Percentiles rank a stretch among this genome's conserved stretches.
Conservation (phyloP, 345 rosid genomes). For the Raphanus sativus region DNA sequence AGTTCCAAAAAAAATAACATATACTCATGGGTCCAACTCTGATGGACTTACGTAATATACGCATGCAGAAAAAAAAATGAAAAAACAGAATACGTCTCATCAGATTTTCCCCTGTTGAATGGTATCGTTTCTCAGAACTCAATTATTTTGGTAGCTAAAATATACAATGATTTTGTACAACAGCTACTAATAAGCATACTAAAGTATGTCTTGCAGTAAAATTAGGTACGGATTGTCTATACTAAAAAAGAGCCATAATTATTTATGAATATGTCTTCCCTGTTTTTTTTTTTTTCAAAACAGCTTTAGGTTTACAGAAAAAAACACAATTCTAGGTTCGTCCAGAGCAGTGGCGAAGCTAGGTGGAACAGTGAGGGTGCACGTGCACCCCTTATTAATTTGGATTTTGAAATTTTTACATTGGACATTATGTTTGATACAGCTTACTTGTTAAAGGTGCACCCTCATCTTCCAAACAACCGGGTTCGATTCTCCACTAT, state of each 20-base stretch:
- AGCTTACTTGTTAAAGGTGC: no score
- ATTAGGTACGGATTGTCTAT: not conserved
- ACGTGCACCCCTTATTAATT: no score
- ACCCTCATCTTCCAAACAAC: no score
- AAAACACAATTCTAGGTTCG: not conserved
- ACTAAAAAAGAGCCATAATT: not conserved
- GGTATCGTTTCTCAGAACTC: not conserved
- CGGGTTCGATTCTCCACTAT: no score
- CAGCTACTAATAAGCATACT: not conserved
- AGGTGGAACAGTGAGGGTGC: no score
- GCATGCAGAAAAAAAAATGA: slow-evolving; percentile 26
- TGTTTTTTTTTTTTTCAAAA: not conserved
- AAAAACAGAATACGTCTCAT: slow-evolving; percentile 10
- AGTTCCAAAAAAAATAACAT: slow-evolving; percentile 3
- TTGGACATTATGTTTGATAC: no score
- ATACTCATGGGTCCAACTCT: slow-evolving; percentile 22
- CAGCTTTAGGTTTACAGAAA: not conserved
- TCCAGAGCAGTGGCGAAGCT: no score
- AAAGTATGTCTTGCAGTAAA: slow-evolving; percentile 1
- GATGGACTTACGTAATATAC: slow-evolving; percentile 13
- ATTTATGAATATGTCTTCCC: not conserved
- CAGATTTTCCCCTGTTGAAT: not conserved
- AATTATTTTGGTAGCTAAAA: slow-evolving; percentile 16
- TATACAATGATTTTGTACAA: not conserved
- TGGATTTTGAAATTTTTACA: no score